phyloP scores from a whole-genome alignment of 1,284 basidiomycete genomes.

The Phellopilus nigrolimitatus region DNA sequence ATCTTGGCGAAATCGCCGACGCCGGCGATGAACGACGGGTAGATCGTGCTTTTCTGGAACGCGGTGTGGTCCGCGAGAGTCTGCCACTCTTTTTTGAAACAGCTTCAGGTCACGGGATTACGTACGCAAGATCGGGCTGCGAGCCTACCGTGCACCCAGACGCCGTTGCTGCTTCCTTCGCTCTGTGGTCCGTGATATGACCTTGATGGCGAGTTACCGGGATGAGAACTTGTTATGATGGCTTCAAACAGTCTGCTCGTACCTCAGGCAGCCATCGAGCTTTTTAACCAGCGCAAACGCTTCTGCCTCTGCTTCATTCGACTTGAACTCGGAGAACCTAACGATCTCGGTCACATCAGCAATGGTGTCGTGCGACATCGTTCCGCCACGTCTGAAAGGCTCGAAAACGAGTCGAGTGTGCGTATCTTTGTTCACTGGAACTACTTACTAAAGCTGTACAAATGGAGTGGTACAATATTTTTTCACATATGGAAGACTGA shows the following conservation, averaged over 20 bases:
- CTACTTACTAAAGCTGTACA: too few species aligned
- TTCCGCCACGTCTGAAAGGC: background rate
- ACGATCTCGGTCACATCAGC: slow-evolving; percentile 12
- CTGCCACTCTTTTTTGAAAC: slow-evolving; percentile 19
- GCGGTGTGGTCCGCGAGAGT: slow-evolving; percentile 15
- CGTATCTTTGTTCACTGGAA: too few species aligned
- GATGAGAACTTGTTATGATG: background rate
- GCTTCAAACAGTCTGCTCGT: background rate
- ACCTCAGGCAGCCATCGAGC: slow-evolving; percentile 19
- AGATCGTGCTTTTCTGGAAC: slow-evolving; percentile 14
- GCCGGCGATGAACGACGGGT: slow-evolving; percentile 12
- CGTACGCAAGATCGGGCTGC: background rate
- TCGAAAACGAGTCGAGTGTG: too few species aligned
- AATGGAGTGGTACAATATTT: too few species aligned
- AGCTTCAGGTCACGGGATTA: too few species aligned
- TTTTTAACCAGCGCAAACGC: slow-evolving; percentile 3
- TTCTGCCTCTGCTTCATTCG: slow-evolving; percentile 14
- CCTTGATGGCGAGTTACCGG: background rate
- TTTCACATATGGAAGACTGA: too few species aligned
- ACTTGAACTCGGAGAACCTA: background rate
- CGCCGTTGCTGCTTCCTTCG: background rate
- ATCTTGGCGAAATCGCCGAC: slow-evolving; percentile 9
- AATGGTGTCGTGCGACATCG: background rate
- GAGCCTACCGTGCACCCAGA: slow-evolving; percentile 11
- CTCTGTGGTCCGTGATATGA: slow-evolving; percentile 9